Evolutionary conservation across 2,329 filamentous ascomycete species (phyloP), one percentile per base, ranked within the genome.

Genomic region (Albifimbria verrucaria): DNA sequence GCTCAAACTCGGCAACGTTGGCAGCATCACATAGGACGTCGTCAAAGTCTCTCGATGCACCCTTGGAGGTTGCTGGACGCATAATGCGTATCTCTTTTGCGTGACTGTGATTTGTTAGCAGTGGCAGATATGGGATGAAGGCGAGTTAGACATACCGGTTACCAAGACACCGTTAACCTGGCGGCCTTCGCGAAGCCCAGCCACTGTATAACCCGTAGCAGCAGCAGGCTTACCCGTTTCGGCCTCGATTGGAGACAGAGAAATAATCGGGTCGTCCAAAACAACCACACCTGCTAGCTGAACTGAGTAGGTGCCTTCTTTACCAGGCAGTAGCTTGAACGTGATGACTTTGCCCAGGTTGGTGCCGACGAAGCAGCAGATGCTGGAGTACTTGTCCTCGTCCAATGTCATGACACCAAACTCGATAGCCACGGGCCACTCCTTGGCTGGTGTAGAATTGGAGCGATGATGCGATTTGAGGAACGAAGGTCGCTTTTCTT

Each of bases 381-480:
- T 96, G 64, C 92, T 97, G 1, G 94, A 97, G 68, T 96, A 99
- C 58, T 90, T 86, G 65, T 97, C 93, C n/a, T 88, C 89, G 43
- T 97, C 94, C 4, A 97, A 74, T 3, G 89, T 95, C 85, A 99
- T 87, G 46, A 96, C 90, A 50, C 90, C 91, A 72, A 97, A 99
- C 65, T 97, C 90, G 24, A 97, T 85, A 25, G 77, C 80, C 0
- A 90, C 91, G 1, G 90, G 85, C 82, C 86, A 95, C 64, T 97
- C 92, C 47, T 78, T 79, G 3, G 62, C 57, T 2, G 74, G 66
- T 4, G 75, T 68, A 5, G 78, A 68, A 24, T 55, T 53, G 22
- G 65, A 55, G 49, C 55, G 51, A n/a, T 57, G 54, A 49, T 70
- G 67, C 11, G 66, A 53, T 69, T 79, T 82, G 55, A 86, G 77